A percentile compares a stretch with the other conserved stretches of the same genome.
phyloP scores from a whole-genome alignment of 2,329 filamentous ascomycete species.

The Pestalotiopsis sp. region DNA sequence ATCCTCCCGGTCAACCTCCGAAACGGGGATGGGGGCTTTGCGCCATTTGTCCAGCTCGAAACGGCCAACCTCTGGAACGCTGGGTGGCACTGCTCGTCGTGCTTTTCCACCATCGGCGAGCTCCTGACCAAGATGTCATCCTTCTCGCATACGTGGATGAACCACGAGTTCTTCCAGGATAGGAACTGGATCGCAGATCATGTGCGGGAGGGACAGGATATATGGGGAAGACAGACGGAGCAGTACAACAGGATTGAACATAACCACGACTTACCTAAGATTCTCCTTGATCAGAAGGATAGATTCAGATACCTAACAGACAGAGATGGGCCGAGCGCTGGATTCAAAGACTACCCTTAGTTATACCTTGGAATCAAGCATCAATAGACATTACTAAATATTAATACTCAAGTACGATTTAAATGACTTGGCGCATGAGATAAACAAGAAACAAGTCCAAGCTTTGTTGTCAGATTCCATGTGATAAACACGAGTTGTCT shows the following conservation, averaged over 20 bases:
- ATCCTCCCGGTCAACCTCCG: conserved; percentile 57
- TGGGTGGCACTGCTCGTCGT: conserved; percentile 65
- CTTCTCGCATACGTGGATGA: conserved; percentile 58
- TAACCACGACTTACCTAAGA: conserved; percentile 56
- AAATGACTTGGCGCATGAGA: background rate
- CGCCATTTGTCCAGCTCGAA: conserved; percentile 41
- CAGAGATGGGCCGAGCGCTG: conserved; percentile 47
- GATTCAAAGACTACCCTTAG: conserved; percentile 48
- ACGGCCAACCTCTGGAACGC: conserved; percentile 50
- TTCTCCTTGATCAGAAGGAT: conserved; percentile 41
- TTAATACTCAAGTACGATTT: background rate
- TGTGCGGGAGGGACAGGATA: conserved; percentile 54
- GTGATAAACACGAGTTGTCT: too few species aligned
- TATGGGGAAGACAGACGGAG: conserved; percentile 55
- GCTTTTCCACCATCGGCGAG: conserved; percentile 58
- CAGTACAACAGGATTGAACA: conserved; percentile 49
- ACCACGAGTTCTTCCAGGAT: conserved; percentile 50
- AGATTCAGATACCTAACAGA: conserved; percentile 48
- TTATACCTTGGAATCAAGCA: background rate
- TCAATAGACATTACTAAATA: background rate
- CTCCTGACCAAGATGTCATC: conserved; percentile 58
- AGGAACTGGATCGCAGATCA: conserved; percentile 49
- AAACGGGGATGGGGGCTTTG: conserved; percentile 44
- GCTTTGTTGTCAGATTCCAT: too few species aligned
- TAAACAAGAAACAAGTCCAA: too few species aligned